Base-by-base conservation (phyloP, 768 basidiomycete genomes). In the Pholiota molesta region DNA sequence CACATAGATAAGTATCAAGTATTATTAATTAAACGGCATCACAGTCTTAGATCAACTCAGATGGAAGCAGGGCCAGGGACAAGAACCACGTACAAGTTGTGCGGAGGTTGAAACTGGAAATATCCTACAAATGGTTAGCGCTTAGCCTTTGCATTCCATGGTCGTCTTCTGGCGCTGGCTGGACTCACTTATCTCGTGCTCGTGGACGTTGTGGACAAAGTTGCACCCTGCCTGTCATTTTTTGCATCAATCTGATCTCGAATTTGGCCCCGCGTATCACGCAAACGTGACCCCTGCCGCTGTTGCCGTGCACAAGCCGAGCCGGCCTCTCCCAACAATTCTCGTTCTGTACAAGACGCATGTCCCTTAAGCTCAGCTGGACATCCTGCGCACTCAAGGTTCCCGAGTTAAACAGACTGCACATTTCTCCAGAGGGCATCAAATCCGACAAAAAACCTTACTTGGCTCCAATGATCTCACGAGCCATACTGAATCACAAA, bases 41-140 rank as follows among this genome's bases (percentile, higher is more conserved):
- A 49, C 21, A 49, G n/a, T n/a, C n/a, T n/a, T n/a, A 49, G 47
- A 49, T 49, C 47, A 49, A 23, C 47, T 49, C 47, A 49, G 23
- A 49, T 49, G 9, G 23, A 49, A 49, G 47, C 47, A 49, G 47
- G 47, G 47, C 17, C 42, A 44, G 42, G 42, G 42, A 44, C 42
- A 21, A 21, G 21, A 49, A 21, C 47, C 47, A 49, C 47, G 23
- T 49, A 49, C 47, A 49, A 11, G 47, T 10, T 49, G 47, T 23
- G 23, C 47, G 47, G 47, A 21, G 21, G 19, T 49, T 26, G 26
- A 49, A 49, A 3, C 23, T 13, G 19, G 47, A 8, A 49, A 49
- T 44, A 21, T 44, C 21, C 42, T 44, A 44, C n/a, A 26, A 13
- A 9, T 37, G 23, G 19, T 49, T 26, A 49, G 47, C n/a, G n/a